Evolutionary conservation across 2,329 filamentous ascomycete genomes (phyloP).

Genomic region (Grosmannia clavigera): DNA sequence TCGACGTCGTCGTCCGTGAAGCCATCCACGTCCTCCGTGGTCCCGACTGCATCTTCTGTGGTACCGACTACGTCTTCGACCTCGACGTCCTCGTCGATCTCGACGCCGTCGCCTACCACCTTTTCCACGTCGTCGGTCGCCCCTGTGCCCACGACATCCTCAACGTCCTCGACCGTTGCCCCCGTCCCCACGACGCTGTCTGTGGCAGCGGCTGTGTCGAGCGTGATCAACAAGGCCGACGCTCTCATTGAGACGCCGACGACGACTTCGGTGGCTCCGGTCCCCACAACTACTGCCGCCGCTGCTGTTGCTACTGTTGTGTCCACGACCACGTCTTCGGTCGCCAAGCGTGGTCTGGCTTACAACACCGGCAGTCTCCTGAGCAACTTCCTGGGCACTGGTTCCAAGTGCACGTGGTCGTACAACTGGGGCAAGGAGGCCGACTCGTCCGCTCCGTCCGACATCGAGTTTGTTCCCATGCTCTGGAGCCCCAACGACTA

Average conservation of each 20-base stretch:
- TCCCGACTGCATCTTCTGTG: not conserved
- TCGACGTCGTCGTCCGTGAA: conserved; percentile 1
- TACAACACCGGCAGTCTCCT: conserved; percentile 50
- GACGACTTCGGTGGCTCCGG: conserved; percentile 4
- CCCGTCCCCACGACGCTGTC: conserved; percentile 1
- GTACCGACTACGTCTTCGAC: not conserved
- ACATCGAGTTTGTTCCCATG: conserved; percentile 52
- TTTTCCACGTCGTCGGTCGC: not conserved
- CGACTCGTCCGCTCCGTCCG: conserved; percentile 26
- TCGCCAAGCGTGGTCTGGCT: conserved; percentile 51
- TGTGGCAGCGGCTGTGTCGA: conserved; percentile 3
- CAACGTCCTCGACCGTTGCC: conserved; percentile 9
- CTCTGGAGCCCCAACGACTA: conserved; percentile 46
- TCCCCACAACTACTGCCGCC: conserved; percentile 10
- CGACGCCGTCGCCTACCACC: not conserved
- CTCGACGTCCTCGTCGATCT: conserved; percentile 4
- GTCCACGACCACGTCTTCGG: conserved; percentile 7
- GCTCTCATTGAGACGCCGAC: not conserved
- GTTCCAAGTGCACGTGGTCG: conserved; percentile 40
- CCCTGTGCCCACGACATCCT: not conserved
- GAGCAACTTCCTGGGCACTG: conserved; percentile 32
- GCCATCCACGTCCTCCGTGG: conserved; percentile 4
- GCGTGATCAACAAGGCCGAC: not conserved
- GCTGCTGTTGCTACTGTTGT: conserved; percentile 3
- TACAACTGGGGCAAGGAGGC: conserved; percentile 54